These are phyloP conservation scores for Parachaetomium inaequale DNA, from an alignment of 495 filamentous ascomycete genomes.

Conservation along the genomic window DNA sequence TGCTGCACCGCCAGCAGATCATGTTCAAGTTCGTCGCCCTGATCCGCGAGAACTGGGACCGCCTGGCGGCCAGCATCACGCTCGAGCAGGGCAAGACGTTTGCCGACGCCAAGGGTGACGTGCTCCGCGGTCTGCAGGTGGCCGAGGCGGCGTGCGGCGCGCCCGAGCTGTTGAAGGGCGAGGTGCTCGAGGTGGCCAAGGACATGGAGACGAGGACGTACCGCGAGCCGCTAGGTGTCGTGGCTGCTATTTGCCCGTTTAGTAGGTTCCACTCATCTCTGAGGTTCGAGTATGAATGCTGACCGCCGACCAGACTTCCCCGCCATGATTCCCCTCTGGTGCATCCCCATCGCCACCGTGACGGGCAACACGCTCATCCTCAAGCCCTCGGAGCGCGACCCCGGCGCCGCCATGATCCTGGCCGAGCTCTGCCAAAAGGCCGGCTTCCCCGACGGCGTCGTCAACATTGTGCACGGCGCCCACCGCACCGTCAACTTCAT, in stretches of 20 bases:
- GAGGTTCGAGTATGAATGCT: constrained; percentile 9
- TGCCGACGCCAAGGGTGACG: constrained; percentile 91
- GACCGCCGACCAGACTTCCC: constrained; percentile 72
- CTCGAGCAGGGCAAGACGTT: constrained; percentile 99
- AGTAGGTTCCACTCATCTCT: constrained; percentile 58
- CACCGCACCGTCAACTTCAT: constrained; percentile 95
- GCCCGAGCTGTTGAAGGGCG: constrained; percentile 87
- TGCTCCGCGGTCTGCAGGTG: constrained; percentile 91
- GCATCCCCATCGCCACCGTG: constrained; percentile 87
- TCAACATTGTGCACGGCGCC: constrained; percentile 92
- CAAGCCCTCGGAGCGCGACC: constrained; percentile 97
- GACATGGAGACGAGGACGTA: constrained; percentile 99
- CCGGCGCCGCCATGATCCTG: constrained; percentile 97
- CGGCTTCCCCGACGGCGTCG: constrained; percentile 87
- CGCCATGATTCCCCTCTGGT: constrained; percentile 99
- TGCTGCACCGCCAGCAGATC: constrained; percentile 86
- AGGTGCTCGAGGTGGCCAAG: constrained; percentile 94
- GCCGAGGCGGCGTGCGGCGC: constrained; percentile 95
- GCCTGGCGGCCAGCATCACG: constrained; percentile 90
- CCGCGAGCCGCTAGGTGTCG: constrained; percentile 87
- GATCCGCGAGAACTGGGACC: constrained; percentile 93
- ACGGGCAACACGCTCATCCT: constrained; percentile 92
- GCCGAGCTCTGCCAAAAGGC: constrained; percentile 88
- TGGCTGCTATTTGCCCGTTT: constrained; percentile 97
- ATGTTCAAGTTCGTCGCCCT: constrained; percentile 94